Conservation (phyloP, 495 filamentous ascomycete genomes). For the Jackrogersella multiformis region DNA sequence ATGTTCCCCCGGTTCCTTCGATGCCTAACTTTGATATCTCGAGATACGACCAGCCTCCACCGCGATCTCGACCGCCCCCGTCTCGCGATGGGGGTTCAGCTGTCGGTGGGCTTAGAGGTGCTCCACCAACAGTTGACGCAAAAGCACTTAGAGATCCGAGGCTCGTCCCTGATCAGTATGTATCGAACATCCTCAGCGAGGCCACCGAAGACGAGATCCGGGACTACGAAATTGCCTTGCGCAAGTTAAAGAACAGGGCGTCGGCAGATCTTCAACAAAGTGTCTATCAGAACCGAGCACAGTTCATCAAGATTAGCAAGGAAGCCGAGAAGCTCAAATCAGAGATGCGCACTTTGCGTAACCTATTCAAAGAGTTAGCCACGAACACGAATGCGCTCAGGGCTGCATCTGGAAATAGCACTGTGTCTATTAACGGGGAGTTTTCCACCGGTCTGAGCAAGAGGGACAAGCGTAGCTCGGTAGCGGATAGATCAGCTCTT, state of each 20-base stretch:
- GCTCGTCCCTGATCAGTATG: slow-evolving; percentile 79
- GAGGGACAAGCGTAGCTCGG: slow-evolving; percentile 76
- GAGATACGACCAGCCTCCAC: slow-evolving; percentile 58
- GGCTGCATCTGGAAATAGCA: slow-evolving; percentile 66
- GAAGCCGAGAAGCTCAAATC: slow-evolving; percentile 97
- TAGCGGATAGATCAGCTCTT: slow-evolving; percentile 93
- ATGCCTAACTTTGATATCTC: slow-evolving; percentile 64
- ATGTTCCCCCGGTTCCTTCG: slow-evolving; percentile 70
- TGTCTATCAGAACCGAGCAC: slow-evolving; percentile 96
- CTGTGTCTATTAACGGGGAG: slow-evolving; percentile 41
- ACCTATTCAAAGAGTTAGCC: slow-evolving; percentile 88
- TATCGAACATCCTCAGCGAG: slow-evolving; percentile 81
- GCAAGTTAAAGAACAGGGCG: slow-evolving; percentile 81
- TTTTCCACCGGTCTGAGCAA: slow-evolving; percentile 65
- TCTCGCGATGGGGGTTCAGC: slow-evolving; percentile 56
- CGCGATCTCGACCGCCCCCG: slow-evolving; percentile 55
- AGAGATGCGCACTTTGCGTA: slow-evolving; percentile 90
- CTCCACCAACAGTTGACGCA: slow-evolving; percentile 67
- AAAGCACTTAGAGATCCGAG: slow-evolving; percentile 82
- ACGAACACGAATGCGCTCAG: slow-evolving; percentile 76
- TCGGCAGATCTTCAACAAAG: slow-evolving; percentile 93
- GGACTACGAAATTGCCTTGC: slow-evolving; percentile 78
- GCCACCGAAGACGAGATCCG: slow-evolving; percentile 94
- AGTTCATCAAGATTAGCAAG: slow-evolving; percentile 99
- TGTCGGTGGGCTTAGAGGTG: slow-evolving; percentile 30